Conservation (phyloP, 1,284 basidiomycete genomes). For the Ganoderma meredithae region DNA sequence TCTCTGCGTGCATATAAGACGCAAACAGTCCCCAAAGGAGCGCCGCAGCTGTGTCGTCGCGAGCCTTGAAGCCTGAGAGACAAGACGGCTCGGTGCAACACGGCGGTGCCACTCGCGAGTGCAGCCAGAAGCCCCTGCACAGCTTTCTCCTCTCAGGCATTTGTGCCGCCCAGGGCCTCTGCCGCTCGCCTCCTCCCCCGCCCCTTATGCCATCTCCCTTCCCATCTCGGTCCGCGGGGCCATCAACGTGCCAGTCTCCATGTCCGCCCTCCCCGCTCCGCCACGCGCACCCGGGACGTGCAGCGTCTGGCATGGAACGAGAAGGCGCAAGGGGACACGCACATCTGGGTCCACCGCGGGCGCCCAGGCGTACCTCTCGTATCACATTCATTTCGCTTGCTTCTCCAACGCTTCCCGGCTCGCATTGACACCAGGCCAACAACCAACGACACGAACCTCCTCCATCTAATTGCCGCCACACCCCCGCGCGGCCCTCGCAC, state of each 20-base stretch:
- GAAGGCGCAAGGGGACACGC: neutral
- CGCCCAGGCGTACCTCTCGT: neutral
- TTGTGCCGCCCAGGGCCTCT: neutral
- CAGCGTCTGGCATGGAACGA: conserved; percentile 6
- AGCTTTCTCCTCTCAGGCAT: neutral
- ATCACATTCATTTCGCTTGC: conserved; percentile 2
- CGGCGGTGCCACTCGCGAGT: conserved; percentile 2
- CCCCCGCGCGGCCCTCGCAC: neutral
- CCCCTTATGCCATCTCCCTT: neutral
- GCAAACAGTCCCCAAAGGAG: neutral
- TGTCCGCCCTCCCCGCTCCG: neutral
- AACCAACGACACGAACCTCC: neutral
- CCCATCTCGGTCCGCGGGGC: neutral
- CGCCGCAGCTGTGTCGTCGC: conserved; percentile 6
- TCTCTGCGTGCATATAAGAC: neutral
- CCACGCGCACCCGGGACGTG: neutral
- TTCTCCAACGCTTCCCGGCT: conserved; percentile 2
- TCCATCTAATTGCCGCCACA: neutral
- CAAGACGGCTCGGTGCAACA: neutral
- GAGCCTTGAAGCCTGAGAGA: neutral
- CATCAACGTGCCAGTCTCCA: neutral
- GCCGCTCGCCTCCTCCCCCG: neutral
- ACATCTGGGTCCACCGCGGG: neutral
- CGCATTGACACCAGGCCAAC: neutral
- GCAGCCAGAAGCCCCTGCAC: neutral